Conservation (phyloP, 768 basidiomycete species). For the Candolleomyces eurysporus region DNA sequence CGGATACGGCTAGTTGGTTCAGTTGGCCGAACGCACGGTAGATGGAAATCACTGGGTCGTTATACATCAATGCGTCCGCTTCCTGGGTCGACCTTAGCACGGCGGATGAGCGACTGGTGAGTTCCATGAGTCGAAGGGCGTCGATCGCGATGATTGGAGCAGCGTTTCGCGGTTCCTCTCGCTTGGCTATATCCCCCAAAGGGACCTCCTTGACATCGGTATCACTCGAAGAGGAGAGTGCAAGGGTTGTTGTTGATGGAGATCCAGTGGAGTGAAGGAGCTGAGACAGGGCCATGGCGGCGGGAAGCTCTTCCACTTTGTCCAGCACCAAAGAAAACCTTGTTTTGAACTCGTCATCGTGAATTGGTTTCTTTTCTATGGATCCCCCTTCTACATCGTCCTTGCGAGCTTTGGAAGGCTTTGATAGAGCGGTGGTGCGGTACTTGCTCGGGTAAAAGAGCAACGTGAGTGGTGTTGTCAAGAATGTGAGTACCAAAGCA, state of each 20-base stretch:
- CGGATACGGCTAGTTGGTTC: conserved; percentile 61
- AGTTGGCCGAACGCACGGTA: conserved; percentile 78
- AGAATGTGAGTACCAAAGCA: conserved; percentile 73
- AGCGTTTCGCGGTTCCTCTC: not conserved
- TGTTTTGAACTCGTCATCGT: conserved; percentile 45
- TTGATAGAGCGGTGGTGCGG: conserved; percentile 31
- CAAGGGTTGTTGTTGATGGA: not conserved
- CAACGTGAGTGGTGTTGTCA: conserved; percentile 82
- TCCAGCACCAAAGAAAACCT: conserved; percentile 74
- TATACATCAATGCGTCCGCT: conserved; percentile 65
- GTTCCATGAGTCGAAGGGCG: conserved; percentile 84
- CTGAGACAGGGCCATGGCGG: conserved; percentile 79
- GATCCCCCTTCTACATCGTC: conserved; percentile 4
- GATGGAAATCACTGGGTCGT: conserved; percentile 70
- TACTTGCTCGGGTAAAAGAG: conserved; percentile 69
- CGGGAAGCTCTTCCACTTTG: conserved; percentile 76
- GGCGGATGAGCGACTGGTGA: conserved; percentile 85
- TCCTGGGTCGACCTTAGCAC: conserved; percentile 75
- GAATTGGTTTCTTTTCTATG: conserved; percentile 4
- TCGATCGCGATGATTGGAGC: conserved; percentile 47
- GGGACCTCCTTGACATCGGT: not conserved
- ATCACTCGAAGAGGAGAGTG: not conserved
- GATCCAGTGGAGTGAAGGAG: conserved; percentile 49
- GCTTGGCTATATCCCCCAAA: not conserved
- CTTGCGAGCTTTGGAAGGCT: not conserved